Evolutionary conservation across 2,329 filamentous ascomycete genomes (phyloP).

Genomic region (Pyricularia pennisetigena): DNA sequence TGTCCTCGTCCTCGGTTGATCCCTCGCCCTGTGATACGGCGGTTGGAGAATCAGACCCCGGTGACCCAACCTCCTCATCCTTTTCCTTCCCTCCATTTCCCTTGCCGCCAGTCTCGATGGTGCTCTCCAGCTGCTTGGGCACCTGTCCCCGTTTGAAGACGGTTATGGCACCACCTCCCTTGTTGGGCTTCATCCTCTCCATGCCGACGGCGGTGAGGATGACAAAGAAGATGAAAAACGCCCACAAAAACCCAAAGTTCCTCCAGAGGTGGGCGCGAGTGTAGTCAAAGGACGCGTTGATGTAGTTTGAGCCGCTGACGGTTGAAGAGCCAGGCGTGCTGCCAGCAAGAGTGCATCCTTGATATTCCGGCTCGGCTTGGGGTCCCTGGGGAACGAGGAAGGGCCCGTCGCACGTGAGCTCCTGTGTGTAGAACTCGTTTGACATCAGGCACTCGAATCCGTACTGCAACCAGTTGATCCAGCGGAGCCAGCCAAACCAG

Average conservation of each 20-base stretch:
- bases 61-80: not conserved
- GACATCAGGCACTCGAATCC: conserved; percentile 51
- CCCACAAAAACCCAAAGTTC: conserved; percentile 70
- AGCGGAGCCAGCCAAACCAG: conserved; percentile 61
- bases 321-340: conserved; percentile 33
- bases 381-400: not conserved
- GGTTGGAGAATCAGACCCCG: not conserved
- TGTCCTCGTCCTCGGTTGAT: not conserved
- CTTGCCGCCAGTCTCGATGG: not conserved
- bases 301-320: conserved; percentile 44
- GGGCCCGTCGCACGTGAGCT: not conserved
- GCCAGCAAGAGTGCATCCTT: conserved; percentile 23
- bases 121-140: not conserved
- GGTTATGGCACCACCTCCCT: not conserved
- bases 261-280: conserved; percentile 54
- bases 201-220: conserved; percentile 50
- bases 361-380: not conserved
- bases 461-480: conserved; percentile 56
- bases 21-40: not conserved
- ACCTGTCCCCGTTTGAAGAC: not conserved
- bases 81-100: not conserved
- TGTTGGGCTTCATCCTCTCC: conserved; percentile 26
- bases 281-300: conserved; percentile 28
- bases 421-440: conserved; percentile 36
- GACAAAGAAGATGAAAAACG: conserved; percentile 66